Percentiles rank a stretch among this genome's conserved stretches.
Conservation (phyloP, 176 grass and related monocot genomes). For the Avena eriantha region DNA sequence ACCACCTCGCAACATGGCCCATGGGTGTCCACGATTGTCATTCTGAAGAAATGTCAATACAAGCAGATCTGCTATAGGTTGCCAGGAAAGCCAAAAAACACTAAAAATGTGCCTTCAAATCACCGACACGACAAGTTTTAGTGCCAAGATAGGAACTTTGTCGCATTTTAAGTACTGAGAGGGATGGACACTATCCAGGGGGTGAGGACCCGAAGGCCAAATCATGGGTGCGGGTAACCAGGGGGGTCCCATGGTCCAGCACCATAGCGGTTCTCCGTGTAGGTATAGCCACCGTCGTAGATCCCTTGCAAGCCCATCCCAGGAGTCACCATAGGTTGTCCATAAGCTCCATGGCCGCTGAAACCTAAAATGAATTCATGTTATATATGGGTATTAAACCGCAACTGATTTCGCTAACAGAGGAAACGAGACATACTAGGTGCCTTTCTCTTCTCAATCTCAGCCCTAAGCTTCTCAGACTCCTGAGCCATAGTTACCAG, state of each 20-base stretch:
- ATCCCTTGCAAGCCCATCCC: constrained; percentile 49
- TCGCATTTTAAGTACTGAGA: not conserved
- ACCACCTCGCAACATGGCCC: not conserved
- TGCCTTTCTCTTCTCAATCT: constrained; percentile 58
- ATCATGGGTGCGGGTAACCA: constrained; percentile 41
- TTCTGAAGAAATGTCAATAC: not conserved
- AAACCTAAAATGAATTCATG: constrained; percentile 46
- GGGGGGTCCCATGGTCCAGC: constrained; percentile 50
- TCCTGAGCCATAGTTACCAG: constrained; percentile 69
- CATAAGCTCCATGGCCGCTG: constrained; percentile 53
- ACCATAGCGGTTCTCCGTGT: constrained; percentile 44
- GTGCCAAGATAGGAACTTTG: not conserved
- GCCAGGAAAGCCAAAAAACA: constrained; percentile 24
- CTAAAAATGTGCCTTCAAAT: not conserved
- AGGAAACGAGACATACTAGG: constrained; percentile 42
- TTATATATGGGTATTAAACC: constrained; percentile 28
- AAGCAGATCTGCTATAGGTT: constrained; percentile 10
- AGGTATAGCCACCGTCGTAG: constrained; percentile 50
- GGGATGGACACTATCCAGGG: not conserved
- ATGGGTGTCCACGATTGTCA: not conserved
- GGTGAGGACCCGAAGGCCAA: not conserved
- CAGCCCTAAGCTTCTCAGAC: constrained; percentile 66
- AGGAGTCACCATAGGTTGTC: constrained; percentile 36
- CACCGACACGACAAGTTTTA: not conserved
- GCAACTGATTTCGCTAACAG: constrained; percentile 8